Evolutionary conservation across 768 basidiomycete species (phyloP).

Genomic region (Russula virescens): DNA sequence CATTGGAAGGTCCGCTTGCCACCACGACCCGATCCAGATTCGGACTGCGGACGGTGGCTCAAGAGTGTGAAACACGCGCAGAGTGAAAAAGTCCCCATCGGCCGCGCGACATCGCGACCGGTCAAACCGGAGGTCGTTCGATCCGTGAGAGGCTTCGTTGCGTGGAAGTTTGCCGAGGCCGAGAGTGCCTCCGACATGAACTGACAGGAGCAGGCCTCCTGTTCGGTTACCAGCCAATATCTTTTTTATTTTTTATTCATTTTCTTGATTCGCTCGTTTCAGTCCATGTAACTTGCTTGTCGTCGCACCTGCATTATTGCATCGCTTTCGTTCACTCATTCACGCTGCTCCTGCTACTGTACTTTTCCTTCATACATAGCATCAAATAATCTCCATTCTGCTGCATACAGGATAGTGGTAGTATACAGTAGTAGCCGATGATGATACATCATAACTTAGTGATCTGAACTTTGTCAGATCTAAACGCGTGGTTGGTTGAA

Average conservation of each 20-base stretch:
- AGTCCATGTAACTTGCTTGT: background rate
- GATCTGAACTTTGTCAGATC: no score
- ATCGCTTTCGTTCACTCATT: background rate
- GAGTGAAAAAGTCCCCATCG: background rate
- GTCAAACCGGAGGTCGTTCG: conserved; percentile 14
- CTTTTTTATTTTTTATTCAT: no score
- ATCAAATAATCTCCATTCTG: background rate
- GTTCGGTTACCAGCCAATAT: background rate
- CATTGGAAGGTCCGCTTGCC: conserved; percentile 49
- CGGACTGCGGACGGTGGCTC: conserved; percentile 53
- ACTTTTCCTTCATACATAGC: background rate
- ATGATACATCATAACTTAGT: background rate
- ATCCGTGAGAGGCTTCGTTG: conserved; percentile 24
- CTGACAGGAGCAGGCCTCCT: background rate
- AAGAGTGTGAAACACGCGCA: conserved; percentile 20
- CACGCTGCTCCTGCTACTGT: background rate
- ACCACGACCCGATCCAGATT: conserved; percentile 24
- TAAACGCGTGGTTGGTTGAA: no score
- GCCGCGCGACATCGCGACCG: background rate
- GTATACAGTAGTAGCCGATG: no score
- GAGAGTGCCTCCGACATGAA: background rate
- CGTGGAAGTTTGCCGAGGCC: conserved; percentile 16
- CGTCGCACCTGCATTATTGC: background rate
- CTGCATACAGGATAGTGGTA: background rate
- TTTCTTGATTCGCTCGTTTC: background rate